Evolutionary conservation across 148 eudicot species (phyloP).

Genomic region (Arbutus unedo): DNA sequence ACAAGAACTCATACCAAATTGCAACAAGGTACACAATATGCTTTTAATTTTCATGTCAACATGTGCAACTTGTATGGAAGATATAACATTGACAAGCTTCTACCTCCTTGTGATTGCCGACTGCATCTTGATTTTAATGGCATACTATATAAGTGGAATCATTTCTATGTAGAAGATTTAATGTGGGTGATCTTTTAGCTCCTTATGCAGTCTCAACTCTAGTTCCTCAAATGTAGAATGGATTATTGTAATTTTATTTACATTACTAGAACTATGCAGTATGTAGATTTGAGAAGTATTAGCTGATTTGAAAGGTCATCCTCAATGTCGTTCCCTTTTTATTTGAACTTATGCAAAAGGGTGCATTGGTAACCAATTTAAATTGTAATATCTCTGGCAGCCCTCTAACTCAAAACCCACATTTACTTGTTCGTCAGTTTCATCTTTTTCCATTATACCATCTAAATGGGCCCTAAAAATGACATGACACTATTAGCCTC

Average conservation of each 20-base stretch:
- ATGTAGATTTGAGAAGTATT: neutral
- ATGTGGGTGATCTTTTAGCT: neutral
- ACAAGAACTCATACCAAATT: slow-evolving; percentile 98
- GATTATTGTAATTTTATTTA: neutral
- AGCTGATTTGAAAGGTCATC: neutral
- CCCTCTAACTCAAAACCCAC: neutral
- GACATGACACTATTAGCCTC: neutral
- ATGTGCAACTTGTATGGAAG: neutral
- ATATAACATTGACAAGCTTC: neutral
- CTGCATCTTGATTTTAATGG: neutral
- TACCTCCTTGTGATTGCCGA: neutral
- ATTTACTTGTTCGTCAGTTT: neutral
- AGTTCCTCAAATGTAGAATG: neutral
- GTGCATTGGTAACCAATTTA: neutral
- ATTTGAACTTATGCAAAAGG: neutral
- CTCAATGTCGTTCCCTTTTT: neutral
- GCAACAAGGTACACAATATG: slow-evolving; percentile 66
- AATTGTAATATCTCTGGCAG: neutral
- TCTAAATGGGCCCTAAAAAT: neutral
- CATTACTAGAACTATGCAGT: neutral
- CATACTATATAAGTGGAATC: neutral
- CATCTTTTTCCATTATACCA: neutral
- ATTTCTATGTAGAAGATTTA: slow-evolving; percentile 1
- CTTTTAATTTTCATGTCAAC: neutral
- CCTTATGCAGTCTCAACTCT: neutral